Evolutionary conservation across 495 filamentous ascomycete genomes (phyloP), one percentile per base, ranked within the genome.

Genomic region (Xylaria acuta): DNA sequence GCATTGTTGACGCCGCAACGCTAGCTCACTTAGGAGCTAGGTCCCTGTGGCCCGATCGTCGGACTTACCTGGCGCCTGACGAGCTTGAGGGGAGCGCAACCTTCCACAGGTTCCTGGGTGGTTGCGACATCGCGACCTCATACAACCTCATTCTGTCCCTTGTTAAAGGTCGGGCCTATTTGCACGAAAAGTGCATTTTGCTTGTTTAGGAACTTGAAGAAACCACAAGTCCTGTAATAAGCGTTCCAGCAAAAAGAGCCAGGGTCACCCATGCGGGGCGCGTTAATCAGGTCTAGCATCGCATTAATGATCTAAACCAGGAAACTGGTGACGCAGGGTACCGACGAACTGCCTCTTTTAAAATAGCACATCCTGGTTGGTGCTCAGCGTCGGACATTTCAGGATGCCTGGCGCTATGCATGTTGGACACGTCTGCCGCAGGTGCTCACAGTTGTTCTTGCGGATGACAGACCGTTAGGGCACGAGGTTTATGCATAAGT

Each of bases 341-440:
- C 5, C 20, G 4, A 11, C 43, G 0, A 67, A 56, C 65, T 67
- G 36, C 65, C 65, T 56, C 32, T 67, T 67, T 67, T 18, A 41
- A 67, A 56, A 67, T 67, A 67, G 65, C 49, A 56, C 22, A 56
- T 27, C 22, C 20, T 43, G 20, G 32, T 32, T 3, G 32, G 47
- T 25, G 8, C 45, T 22, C 20, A 41, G 9, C n/a, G 5, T 32
- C 49, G 64, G 64, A 67, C 32, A 67, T 67, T 54, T 67, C 30
- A 67, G 64, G 64, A 53, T 64, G 16, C 18, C 49, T 30, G n/a
- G 34, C 6, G 38, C 8, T 32, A 67, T 25, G 22, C 22, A 64
- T 41, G 22, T 14, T 47, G 7, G 25, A 20, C 16, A 32, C 58
- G 20, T 38, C 18, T 60, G 58, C 38, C 2, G n/a, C 51, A 63